phyloP scores from a whole-genome alignment of 208 protist genomes.

The Trypanosoma platydactyli region DNA sequence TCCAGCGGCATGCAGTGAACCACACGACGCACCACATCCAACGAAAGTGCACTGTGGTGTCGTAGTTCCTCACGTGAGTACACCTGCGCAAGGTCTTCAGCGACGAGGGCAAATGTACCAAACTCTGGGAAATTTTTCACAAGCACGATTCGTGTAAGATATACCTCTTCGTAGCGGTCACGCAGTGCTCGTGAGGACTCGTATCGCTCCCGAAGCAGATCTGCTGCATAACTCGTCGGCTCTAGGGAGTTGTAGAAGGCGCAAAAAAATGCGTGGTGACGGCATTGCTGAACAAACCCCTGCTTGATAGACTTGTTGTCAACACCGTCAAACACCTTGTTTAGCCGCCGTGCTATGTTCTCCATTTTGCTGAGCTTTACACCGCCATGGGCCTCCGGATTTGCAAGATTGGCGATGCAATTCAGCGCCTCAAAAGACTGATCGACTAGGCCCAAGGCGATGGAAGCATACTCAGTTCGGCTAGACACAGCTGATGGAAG shows the following conservation, averaged over 20 bases:
- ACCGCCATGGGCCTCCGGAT: slow-evolving; percentile 30
- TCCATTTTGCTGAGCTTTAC: slow-evolving; percentile 59
- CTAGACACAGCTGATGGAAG: slow-evolving; percentile 57
- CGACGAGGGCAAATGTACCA: slow-evolving; percentile 67
- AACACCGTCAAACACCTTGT: slow-evolving; percentile 52
- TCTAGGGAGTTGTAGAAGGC: slow-evolving; percentile 68
- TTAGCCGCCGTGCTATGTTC: slow-evolving; percentile 37
- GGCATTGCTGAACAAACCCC: slow-evolving; percentile 83
- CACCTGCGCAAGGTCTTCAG: slow-evolving; percentile 74
- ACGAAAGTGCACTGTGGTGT: slow-evolving; percentile 72
- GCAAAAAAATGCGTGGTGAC: slow-evolving; percentile 90
- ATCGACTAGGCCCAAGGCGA: slow-evolving; percentile 71
- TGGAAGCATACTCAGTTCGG: slow-evolving; percentile 72
- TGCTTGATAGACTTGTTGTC: slow-evolving; percentile 61
- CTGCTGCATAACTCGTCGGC: slow-evolving; percentile 47
- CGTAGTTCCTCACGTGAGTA: slow-evolving; percentile 83
- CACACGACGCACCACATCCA: slow-evolving; percentile 62
- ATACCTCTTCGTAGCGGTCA: slow-evolving; percentile 83
- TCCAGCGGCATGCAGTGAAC: slow-evolving; percentile 67
- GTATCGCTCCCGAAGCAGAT: slow-evolving; percentile 68
- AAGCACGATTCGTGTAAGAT: slow-evolving; percentile 81
- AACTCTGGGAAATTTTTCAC: slow-evolving; percentile 77
- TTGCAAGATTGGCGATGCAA: slow-evolving; percentile 59
- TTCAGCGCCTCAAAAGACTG: slow-evolving; percentile 84
- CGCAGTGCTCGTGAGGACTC: slow-evolving; percentile 63